Base-by-base conservation (phyloP, 495 filamentous ascomycete genomes). In the Neurospora terricola region DNA sequence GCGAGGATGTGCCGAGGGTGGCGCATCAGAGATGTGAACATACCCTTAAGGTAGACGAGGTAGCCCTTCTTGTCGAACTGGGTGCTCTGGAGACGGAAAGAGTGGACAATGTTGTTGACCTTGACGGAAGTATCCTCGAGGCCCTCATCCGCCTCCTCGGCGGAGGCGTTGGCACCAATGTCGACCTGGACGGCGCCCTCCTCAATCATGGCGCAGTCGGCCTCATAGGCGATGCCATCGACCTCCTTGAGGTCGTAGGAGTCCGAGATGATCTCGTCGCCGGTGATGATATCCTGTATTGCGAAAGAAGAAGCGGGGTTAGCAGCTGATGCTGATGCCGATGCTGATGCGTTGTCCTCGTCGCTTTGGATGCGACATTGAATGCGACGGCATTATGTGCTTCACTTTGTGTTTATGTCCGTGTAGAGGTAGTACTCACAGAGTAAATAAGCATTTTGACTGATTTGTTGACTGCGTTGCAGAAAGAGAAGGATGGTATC, bases 251-350 rank as follows among this genome's bases (percentile, higher is more conserved):
- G 77, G 72, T 92, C 84, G 85, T 91, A 98, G 77, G 92, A 95
- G 81, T 98, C 96, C 78, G 96, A 94, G 89, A 98, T 88, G 82
- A 98, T 88, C 91, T 98, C 96, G 83, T 98, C 96, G 72, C 88
- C 93, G 83, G 90, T 91, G 83, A 98, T 83, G 75, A 94, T 85
- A 84, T 98, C 96, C 96, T 99, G 77, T 34, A 18, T 4, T 27
- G 54, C 54, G 68, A 21, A 38, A 66, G 48, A 69, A 18, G 62
- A 78, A 38, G 73, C 69, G 73, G 72, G 69, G 74, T 76, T 42
- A 76, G 80, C 71, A 72, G 69, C 71, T 69, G 39, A 16, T 72
- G 27, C 38, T 14, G 48, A 7, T 14, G 45, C n/a, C 12, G 21
- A 7, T 54, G 45, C 45, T 2, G 45, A 18, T 62, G 27, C 54